phyloP scores from a whole-genome alignment of 2,329 filamentous ascomycete genomes.

The Emmonsiellopsis sp. region DNA sequence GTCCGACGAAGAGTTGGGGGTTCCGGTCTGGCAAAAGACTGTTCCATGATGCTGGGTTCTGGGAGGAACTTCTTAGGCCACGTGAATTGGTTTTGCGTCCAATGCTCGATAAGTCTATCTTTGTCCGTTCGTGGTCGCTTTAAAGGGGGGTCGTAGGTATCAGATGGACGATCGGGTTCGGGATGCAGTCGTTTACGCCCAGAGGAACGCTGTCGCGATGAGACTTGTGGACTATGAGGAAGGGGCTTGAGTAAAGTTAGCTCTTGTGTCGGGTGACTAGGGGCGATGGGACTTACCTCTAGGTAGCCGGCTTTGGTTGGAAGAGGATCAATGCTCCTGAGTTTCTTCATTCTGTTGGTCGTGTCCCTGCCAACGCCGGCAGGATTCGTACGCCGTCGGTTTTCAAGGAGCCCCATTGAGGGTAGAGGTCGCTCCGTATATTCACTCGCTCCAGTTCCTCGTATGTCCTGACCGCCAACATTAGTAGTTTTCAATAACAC shows the following conservation, averaged over 20 bases:
- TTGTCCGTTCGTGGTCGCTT: neutral
- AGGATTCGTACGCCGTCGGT: neutral
- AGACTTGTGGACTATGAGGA: neutral
- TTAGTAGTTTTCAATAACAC: no score
- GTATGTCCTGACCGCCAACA: no score
- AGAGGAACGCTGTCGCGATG: neutral
- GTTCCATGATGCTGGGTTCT: neutral
- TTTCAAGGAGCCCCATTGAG: neutral
- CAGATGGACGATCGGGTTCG: neutral
- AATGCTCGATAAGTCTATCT: constrained; percentile 3
- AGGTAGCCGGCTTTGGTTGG: neutral
- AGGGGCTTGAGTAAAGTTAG: no score
- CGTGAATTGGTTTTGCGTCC: neutral
- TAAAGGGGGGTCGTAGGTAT: neutral
- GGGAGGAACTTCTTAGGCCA: neutral
- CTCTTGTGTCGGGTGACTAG: no score
- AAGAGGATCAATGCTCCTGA: neutral
- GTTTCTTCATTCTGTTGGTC: neutral
- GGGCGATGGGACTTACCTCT: no score
- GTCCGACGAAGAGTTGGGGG: neutral
- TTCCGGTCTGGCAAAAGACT: neutral
- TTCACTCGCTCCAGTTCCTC: constrained; percentile 10
- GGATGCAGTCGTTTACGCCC: neutral
- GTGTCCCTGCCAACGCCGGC: neutral
- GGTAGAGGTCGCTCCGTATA: constrained; percentile 3